phyloP scores from a whole-genome alignment of 108 stramenopile species.

The Nannochloropsis oceanica region DNA sequence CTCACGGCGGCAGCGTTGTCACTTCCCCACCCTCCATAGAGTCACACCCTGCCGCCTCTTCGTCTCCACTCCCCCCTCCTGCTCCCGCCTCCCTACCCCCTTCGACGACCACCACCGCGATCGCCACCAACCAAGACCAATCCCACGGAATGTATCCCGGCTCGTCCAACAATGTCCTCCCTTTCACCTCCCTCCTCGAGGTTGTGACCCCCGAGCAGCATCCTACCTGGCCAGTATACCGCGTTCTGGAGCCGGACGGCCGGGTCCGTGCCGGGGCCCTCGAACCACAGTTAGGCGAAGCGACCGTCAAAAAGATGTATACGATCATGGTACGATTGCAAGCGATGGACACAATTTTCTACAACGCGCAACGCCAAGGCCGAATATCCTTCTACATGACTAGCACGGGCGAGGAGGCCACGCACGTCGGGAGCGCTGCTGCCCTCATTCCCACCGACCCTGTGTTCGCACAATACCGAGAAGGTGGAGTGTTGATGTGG shows the following conservation, averaged over 20 bases:
- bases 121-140: background rate
- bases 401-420: slow-evolving; percentile 69
- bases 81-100: too few relatives aligned
- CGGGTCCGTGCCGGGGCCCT: slow-evolving; percentile 4
- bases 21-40: background rate
- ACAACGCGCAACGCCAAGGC: slow-evolving; percentile 93
- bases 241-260: slow-evolving; percentile 22
- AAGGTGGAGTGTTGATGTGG: slow-evolving; percentile 90
- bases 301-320: slow-evolving; percentile 40
- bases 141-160: background rate
- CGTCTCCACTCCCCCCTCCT: background rate
- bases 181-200: background rate
- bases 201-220: background rate
- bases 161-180: background rate
- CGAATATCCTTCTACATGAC: slow-evolving; percentile 64
- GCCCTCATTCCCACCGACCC: slow-evolving; percentile 59
- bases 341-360: slow-evolving; percentile 80
- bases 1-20: background rate
- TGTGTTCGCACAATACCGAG: slow-evolving; percentile 89
- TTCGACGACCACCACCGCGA: background rate
- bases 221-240: slow-evolving; percentile 17
- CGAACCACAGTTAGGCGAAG: slow-evolving; percentile 11
- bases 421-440: slow-evolving; percentile 73
- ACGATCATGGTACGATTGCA: slow-evolving; percentile 73
- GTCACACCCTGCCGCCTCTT: background rate